Evolutionary conservation across 805 yeast genomes (phyloP), one percentile per base, ranked within the genome.

Genomic region (Yamadazyma endophytica): DNA sequence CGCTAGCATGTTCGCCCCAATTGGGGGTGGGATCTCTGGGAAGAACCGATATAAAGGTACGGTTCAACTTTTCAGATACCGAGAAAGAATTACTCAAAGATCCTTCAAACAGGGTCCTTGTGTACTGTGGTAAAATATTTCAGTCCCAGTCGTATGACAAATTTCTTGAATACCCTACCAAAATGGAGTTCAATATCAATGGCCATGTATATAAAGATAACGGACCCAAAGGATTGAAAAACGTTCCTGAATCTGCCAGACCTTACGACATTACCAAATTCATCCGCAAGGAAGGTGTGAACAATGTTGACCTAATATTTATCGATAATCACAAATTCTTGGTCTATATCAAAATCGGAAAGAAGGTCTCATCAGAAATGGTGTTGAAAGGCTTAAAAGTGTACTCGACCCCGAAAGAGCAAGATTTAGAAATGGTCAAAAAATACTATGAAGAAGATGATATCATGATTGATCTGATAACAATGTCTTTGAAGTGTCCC

Each of bases 151-250:
- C n/a, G n/a, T n/a, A n/a, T n/a, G n/a, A n/a, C n/a, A n/a, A n/a
- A n/a, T n/a, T n/a, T n/a, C n/a, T n/a, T n/a, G n/a, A n/a, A 43
- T 89, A 77, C 44, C 97, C 97, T 0, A 64, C 60, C 17, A 86
- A 85, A 4, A 60, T 79, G 27, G 94, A 83, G 47, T 61, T 89
- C 3, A 67, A 65, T 24, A 66, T 83, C 23, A 86, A 90, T 49
- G 68, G 66, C 4, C 7, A 17, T 38, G 42, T 2, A 4, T 56
- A 52, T 11, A 49, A 81, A 2, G 69, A 68, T 24, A 78, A 69
- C 21, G 75, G 75, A 37, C 73, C 79, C 2, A 74, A 79, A 33
- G 97, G 97, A 1, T 59, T 88, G 18, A 86, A 86, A 48, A 82
- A 81, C 28, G 74, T 70, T 36, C 72, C 73, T 0, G 96, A 95